Percentiles rank a stretch among this genome's conserved stretches.
These are phyloP conservation scores for Dillenia turbinata DNA, from an alignment of 164 flowering plant species.

Conservation along the genomic window DNA sequence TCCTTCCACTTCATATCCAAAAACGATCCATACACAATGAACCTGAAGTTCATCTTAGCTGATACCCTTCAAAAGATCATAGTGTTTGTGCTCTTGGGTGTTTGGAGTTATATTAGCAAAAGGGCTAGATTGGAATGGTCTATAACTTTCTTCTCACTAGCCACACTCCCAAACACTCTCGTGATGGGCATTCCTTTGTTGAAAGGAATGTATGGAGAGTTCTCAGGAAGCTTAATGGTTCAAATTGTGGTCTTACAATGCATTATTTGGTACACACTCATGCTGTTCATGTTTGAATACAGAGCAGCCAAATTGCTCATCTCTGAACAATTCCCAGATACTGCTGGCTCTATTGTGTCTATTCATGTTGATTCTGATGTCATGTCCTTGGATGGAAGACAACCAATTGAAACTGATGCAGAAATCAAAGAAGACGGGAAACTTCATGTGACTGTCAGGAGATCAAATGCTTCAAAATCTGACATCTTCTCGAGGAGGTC, in stretches of 20 bases:
- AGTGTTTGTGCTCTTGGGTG: conserved; percentile 38
- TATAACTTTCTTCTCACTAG: conserved; percentile 76
- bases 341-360: conserved; percentile 81
- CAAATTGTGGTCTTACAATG: conserved; percentile 91
- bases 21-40: conserved; percentile 83
- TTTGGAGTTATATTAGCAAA: conserved; percentile 53
- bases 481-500: conserved; percentile 77
- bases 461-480: conserved; percentile 78
- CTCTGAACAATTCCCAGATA: conserved; percentile 83
- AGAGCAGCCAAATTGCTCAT: conserved; percentile 74
- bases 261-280: conserved; percentile 91
- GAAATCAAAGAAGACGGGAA: conserved; percentile 79
- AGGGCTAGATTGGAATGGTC: conserved; percentile 77
- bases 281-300: conserved; percentile 85
- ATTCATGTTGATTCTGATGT: conserved; percentile 86
- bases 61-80: conserved; percentile 84
- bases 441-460: conserved; percentile 78
- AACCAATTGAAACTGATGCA: conserved; percentile 67
- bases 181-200: conserved; percentile 93
- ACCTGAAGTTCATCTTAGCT: conserved; percentile 77
- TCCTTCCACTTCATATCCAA: conserved; percentile 87
- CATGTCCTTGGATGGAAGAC: conserved; percentile 74
- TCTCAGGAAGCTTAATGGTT: conserved; percentile 76
- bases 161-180: conserved; percentile 87
- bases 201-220: conserved; percentile 85